These are phyloP conservation scores for Pseudocercospora fuligena DNA, from an alignment of 2,329 filamentous ascomycete species.

Conservation along the genomic window DNA sequence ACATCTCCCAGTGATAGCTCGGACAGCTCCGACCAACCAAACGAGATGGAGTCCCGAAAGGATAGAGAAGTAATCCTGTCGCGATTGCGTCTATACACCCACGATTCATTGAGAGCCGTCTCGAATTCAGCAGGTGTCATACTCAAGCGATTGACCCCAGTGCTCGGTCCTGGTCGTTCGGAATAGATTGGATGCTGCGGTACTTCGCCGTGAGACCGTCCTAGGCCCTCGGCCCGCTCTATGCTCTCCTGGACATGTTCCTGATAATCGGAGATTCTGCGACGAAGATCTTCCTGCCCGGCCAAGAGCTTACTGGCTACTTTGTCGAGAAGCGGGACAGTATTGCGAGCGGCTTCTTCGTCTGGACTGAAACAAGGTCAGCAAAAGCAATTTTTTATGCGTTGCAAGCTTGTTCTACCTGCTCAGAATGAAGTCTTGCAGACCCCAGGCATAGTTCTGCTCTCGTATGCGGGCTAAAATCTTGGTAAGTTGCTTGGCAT, in stretches of 20 bases:
- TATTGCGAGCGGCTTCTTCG: not conserved
- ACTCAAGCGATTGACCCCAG: not conserved
- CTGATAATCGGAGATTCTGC: not conserved
- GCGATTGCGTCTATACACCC: not conserved
- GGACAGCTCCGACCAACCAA: not conserved
- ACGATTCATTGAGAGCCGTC: not conserved
- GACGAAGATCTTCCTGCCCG: not conserved
- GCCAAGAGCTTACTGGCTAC: not conserved
- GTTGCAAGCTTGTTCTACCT: not conserved
- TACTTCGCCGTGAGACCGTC: not conserved
- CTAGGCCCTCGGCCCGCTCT: not conserved
- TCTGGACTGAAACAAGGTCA: not conserved
- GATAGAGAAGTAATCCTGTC: not conserved
- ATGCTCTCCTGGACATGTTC: not conserved
- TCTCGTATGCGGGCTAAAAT: not conserved
- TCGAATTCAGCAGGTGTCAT: not conserved
- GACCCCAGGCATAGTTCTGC: not conserved
- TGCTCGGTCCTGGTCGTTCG: not conserved
- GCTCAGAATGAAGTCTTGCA: constrained; percentile 3
- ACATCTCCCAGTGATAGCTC: not conserved
- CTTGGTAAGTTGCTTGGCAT: not conserved
- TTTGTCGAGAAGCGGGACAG: not conserved
- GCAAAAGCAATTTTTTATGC: not conserved
- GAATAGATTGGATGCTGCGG: not conserved
- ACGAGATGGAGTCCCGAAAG: not conserved